Conservation (phyloP, 352 stramenopile species). For the Phytophthora lateralis region DNA sequence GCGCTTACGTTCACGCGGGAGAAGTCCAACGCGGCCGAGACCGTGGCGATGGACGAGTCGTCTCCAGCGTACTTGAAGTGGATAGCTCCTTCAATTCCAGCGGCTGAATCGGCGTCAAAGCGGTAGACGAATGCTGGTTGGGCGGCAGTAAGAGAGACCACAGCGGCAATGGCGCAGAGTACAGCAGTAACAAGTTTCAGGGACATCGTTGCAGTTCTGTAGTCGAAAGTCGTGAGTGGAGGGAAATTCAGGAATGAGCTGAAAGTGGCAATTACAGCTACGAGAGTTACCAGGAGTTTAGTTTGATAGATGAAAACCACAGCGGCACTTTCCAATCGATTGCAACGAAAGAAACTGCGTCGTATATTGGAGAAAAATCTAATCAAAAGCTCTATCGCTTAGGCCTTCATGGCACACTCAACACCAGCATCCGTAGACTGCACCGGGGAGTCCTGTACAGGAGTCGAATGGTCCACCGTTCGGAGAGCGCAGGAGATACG, state of each 20-base stretch:
- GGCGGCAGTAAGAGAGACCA: background rate
- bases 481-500: conserved; percentile 56
- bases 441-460: conserved; percentile 5
- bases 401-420: conserved; percentile 6
- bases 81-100: conserved; percentile 29
- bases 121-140: conserved; percentile 23
- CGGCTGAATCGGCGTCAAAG: conserved; percentile 30
- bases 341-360: conserved; percentile 11
- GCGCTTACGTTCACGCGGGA: conserved; percentile 26
- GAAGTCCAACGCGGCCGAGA: conserved; percentile 49
- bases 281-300: background rate
- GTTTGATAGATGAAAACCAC: background rate
- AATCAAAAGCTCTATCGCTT: conserved; percentile 3
- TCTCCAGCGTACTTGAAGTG: conserved; percentile 28
- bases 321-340: conserved; percentile 12
- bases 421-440: conserved; percentile 3
- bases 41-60: conserved; percentile 21
- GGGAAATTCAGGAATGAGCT: conserved; percentile 12
- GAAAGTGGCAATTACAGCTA: background rate
- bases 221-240: background rate
- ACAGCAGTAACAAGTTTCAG: background rate
- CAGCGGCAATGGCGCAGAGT: background rate
- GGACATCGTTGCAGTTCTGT: conserved; percentile 6
- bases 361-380: conserved; percentile 3
- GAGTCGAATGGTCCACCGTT: conserved; percentile 7